Base-by-base conservation (phyloP, 768 basidiomycete species). In the Collybiopsis luxurians region DNA sequence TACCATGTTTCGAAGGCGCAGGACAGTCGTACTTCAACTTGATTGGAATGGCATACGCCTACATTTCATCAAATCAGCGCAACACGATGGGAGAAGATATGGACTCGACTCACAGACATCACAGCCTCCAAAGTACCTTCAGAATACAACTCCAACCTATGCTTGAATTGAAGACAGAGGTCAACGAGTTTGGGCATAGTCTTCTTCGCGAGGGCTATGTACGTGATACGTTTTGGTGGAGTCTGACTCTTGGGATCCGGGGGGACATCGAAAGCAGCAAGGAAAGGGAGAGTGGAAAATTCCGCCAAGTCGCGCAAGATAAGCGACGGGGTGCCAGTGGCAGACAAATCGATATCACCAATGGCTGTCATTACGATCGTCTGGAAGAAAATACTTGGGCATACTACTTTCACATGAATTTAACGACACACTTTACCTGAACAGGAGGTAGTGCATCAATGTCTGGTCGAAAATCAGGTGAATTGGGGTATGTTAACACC, bases 21-120 rank as follows among this genome's bases (percentile, higher is more conserved):
- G 96, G 95, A 68, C 95, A 97, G 34, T 96, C 93, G 61, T 98
- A 96, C 71, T 95, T 95, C 60, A 98, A 75, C 66, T 95, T 94
- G 67, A 98, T 85, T 1, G 96, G 95, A 31, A 96, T 87, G 3
- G 90, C 84, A 63, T 91, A 95, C 0, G 94, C 89, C 90, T 93
- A 43, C 30, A 42, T 27, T 24, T 21, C 11, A 2, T 30, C n/a
- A 11, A 28, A 42, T 53, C 17, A n/a, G 10, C 5, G 24, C 13
- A 43, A 3, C 21, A 30, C 30, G 13, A 23, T 47, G 11, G 38
- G n/a, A 27, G 2, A 55, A 34, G 17, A 19, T 21, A 50, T 39
- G 3, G 28, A 6, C 5, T 34, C n/a, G 19, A 67, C 86, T 59
- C 61, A 93, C 93, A 24, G 87, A 84, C 27, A 95, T 68, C 21